These are phyloP conservation scores for Heterotrichella gracilis DNA, from an alignment of 352 stramenopile species.

Conservation along the genomic window DNA sequence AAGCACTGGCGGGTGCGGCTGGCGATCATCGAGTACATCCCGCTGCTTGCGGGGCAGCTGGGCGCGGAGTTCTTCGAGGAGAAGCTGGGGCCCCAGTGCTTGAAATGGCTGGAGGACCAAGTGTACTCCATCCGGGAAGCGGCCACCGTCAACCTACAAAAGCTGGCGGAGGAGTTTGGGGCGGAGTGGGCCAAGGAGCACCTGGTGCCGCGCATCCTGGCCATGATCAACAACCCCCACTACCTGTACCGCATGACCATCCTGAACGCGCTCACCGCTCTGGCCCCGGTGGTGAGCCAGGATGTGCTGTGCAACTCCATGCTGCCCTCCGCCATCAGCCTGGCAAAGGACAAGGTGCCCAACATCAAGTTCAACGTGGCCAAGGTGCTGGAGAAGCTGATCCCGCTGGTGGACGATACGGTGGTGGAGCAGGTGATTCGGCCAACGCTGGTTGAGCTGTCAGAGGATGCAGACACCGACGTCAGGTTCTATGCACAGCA, in stretches of 20 bases:
- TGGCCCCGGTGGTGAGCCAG: constrained; percentile 25
- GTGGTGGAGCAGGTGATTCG: constrained; percentile 31
- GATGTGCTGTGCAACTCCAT: constrained; percentile 23
- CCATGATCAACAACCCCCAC: constrained; percentile 57
- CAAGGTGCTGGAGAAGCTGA: constrained; percentile 58
- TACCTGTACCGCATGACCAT: constrained; percentile 67
- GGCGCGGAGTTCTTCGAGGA: constrained; percentile 75
- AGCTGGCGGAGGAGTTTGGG: constrained; percentile 63
- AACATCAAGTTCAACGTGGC: constrained; percentile 96
- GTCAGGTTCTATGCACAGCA: too few species aligned
- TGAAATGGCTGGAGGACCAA: constrained; percentile 75
- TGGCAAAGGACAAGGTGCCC: constrained; percentile 52
- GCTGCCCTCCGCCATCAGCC: constrained; percentile 52
- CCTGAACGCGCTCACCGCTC: constrained; percentile 34
- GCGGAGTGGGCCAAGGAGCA: constrained; percentile 60
- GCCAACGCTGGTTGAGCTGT: too few species aligned
- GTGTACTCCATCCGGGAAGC: constrained; percentile 79
- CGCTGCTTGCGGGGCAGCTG: constrained; percentile 65
- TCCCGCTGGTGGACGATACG: constrained; percentile 30
- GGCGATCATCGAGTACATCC: constrained; percentile 90
- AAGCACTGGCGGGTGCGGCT: constrained; percentile 86
- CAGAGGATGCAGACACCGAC: too few species aligned
- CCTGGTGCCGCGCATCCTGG: constrained; percentile 61
- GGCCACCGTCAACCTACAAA: constrained; percentile 66
- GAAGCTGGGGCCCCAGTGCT: constrained; percentile 58